Percentiles rank a stretch among this genome's conserved stretches.
phyloP scores from a whole-genome alignment of 192 early-diverging fungal genomes.

The Mortierella antarctica region DNA sequence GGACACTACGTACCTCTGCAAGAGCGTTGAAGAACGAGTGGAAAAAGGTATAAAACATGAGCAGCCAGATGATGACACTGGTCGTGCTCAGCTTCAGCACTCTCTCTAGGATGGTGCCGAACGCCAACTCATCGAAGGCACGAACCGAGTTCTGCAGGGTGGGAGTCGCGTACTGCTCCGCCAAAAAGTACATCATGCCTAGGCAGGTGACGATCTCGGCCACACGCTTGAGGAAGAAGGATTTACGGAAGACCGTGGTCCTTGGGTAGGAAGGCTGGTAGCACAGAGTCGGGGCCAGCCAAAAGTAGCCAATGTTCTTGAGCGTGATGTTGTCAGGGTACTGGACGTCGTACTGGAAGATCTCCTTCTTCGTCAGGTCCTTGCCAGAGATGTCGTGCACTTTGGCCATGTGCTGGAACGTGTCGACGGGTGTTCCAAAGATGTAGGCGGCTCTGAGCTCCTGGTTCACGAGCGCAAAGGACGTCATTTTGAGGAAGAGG shows the following conservation, averaged over 20 bases:
- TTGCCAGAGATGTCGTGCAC: slow-evolving; percentile 43
- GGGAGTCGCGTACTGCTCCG: slow-evolving; percentile 83
- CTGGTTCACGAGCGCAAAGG: slow-evolving; percentile 81
- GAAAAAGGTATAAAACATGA: slow-evolving; percentile 91
- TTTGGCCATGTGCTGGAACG: slow-evolving; percentile 19
- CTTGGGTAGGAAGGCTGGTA: slow-evolving; percentile 90
- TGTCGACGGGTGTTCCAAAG: slow-evolving; percentile 55
- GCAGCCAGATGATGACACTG: slow-evolving; percentile 85
- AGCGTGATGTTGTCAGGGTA: slow-evolving; percentile 83
- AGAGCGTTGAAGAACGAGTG: slow-evolving; percentile 84
- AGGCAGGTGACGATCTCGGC: slow-evolving; percentile 73
- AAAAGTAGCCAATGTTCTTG: slow-evolving; percentile 77
- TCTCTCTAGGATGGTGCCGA: slow-evolving; percentile 78
- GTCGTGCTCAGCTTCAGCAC: slow-evolving; percentile 87
- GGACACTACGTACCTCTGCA: slow-evolving; percentile 68
- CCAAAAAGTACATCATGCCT: slow-evolving; percentile 83
- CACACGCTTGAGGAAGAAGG: slow-evolving; percentile 84
- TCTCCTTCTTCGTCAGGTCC: slow-evolving; percentile 25
- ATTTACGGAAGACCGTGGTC: slow-evolving; percentile 68
- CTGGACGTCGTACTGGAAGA: slow-evolving; percentile 63
- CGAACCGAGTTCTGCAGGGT: slow-evolving; percentile 80
- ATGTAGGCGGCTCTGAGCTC: slow-evolving; percentile 73
- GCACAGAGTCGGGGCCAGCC: slow-evolving; percentile 85
- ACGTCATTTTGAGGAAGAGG: slow-evolving; percentile 85
- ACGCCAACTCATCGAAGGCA: slow-evolving; percentile 75